Evolutionary conservation across 495 filamentous ascomycete genomes (phyloP), one percentile per base, ranked within the genome.

Genomic region (Cercophora samala): DNA sequence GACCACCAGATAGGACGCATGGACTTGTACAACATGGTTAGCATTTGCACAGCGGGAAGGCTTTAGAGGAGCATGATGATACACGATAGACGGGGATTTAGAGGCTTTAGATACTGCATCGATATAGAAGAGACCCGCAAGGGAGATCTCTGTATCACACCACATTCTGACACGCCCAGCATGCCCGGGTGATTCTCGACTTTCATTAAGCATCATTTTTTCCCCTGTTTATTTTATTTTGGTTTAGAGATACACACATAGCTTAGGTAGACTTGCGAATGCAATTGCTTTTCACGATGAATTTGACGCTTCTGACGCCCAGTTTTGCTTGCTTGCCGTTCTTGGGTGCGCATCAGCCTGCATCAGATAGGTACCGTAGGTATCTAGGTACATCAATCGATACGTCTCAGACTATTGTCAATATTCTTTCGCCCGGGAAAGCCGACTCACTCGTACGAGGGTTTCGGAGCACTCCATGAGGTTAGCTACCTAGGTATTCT

Each of bases 31-130:
- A 21, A 56, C n/a, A 56, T 18, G 53, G 22, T 6, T 13, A 23
- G 53, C 53, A 56, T 56, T 19, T 19, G 8, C 53, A 21, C 22
- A 18, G 37, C 37, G 37, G 11, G 37, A 46, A 5, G 53, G 53
- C 8, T 19, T 56, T 23, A 2, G 3, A 1, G 19, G 53, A 56
- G n/a, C 1, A 56, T 56, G 4, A 21, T 21, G n/a, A 19, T 56
- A 56, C 22, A 56, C 53, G 53, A 23, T 23, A 56, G 53, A 21
- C 53, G 0, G 53, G n/a, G 22, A 56, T 56, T 21, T 19, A 56
- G 53, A 19, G 53, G n/a, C 53, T 56, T 56, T 56, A 56, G 53
- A 56, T 18, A 19, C n/a, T 56, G 22, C 53, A 56, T 56, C 22
- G 53, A 19, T 21, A 56, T 18, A 56, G 22, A 56, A 56, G 53